phyloP scores from a whole-genome alignment of 176 grass and related monocot species.

The Avena insularis region DNA sequence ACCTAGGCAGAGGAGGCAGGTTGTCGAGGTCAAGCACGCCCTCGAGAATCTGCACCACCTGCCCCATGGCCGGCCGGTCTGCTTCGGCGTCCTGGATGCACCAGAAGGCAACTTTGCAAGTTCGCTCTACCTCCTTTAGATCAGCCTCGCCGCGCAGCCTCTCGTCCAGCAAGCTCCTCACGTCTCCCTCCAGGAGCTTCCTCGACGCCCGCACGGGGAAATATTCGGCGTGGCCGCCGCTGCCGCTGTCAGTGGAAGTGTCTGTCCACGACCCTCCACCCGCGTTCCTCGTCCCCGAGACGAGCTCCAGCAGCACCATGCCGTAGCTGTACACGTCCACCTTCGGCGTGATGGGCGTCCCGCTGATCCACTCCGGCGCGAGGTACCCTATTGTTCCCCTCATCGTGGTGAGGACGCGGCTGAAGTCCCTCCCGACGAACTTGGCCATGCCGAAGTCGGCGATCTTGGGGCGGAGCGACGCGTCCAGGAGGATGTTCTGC shows the following conservation, averaged over 20 bases:
- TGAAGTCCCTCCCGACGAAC: conserved; percentile 50
- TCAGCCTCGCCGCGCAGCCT: conserved; percentile 24
- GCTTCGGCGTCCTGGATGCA: conserved; percentile 63
- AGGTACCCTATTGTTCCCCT: conserved; percentile 62
- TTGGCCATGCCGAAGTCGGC: conserved; percentile 65
- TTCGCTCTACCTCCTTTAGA: conserved; percentile 42
- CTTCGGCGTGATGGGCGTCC: conserved; percentile 36
- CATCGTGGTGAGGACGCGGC: conserved; percentile 50
- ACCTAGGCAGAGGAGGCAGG: conserved; percentile 49
- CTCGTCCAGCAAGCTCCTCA: conserved; percentile 41
- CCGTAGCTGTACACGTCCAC: conserved; percentile 65
- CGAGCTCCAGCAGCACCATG: conserved; percentile 59
- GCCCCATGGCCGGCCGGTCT: conserved; percentile 48
- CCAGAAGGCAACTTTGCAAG: conserved; percentile 59
- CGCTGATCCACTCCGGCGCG: conserved; percentile 57
- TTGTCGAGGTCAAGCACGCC: conserved; percentile 38
- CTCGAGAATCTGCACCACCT: conserved; percentile 52
- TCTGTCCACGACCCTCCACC: neutral
- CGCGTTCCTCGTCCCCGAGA: conserved; percentile 41
- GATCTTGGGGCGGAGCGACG: conserved; percentile 31
- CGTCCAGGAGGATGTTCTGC: conserved; percentile 60
- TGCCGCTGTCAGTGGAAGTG: neutral
- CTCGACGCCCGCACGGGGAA: conserved; percentile 37
- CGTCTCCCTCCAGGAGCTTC: conserved; percentile 39
- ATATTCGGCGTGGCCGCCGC: neutral